Percentiles rank a stretch among this genome's conserved stretches.
These are phyloP conservation scores for Emericellopsis atlantica DNA, from an alignment of 2,329 filamentous ascomycete species.

Conservation along the genomic window DNA sequence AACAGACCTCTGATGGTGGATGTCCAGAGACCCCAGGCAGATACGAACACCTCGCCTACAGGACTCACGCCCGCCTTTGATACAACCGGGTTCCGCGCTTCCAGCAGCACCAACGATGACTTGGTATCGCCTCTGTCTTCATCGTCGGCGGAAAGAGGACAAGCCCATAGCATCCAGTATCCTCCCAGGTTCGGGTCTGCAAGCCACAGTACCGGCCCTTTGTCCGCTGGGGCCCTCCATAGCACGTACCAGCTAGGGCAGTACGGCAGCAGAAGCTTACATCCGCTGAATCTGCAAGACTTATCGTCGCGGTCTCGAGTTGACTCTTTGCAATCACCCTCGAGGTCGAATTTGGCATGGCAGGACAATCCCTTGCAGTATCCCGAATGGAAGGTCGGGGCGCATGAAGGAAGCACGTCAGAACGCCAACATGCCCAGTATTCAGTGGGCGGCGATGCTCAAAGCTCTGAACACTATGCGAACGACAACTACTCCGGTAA, in stretches of 20 bases:
- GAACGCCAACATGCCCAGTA: slow-evolving; percentile 1
- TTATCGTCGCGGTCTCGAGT: slow-evolving; percentile 43
- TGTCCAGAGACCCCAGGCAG: slow-evolving; percentile 47
- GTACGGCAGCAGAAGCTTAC: slow-evolving; percentile 30
- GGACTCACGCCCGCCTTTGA: slow-evolving; percentile 57
- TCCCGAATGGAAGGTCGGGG: slow-evolving; percentile 26
- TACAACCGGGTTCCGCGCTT: slow-evolving; percentile 50
- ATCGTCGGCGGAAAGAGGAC: slow-evolving; percentile 20
- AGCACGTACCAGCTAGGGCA: slow-evolving; percentile 12
- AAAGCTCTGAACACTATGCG: neutral
- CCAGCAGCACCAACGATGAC: slow-evolving; percentile 36
- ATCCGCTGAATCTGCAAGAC: slow-evolving; percentile 46
- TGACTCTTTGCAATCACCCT: slow-evolving; percentile 44
- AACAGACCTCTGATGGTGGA: slow-evolving; percentile 59
- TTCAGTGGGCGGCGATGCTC: slow-evolving; percentile 1
- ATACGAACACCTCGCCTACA: slow-evolving; percentile 55
- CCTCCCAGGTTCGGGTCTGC: neutral
- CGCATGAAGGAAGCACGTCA: neutral
- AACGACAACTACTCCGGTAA: neutral
- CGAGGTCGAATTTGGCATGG: slow-evolving; percentile 50
- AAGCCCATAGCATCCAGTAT: slow-evolving; percentile 12
- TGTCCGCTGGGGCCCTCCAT: slow-evolving; percentile 15
- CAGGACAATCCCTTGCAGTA: slow-evolving; percentile 49
- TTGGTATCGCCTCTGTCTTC: slow-evolving; percentile 45
- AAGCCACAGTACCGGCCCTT: neutral